Evolutionary conservation across 2,329 filamentous ascomycete species (phyloP).

Genomic region (Penicillium hesseltinei): DNA sequence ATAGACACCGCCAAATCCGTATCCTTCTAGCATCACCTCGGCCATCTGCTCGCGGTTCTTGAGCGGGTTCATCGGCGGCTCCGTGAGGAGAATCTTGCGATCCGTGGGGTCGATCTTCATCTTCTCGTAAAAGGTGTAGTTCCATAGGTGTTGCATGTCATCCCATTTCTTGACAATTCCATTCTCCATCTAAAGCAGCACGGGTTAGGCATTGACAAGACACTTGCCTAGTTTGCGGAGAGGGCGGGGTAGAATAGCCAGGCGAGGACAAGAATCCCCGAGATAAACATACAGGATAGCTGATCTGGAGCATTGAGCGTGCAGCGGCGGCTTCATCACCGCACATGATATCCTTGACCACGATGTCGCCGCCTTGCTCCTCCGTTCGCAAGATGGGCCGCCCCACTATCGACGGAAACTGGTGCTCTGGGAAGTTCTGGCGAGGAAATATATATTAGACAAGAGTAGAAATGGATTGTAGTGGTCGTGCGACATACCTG

Average conservation of each 20-base stretch:
- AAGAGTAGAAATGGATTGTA: not conserved
- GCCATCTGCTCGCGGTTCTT: constrained; percentile 98
- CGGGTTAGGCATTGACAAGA: constrained; percentile 20
- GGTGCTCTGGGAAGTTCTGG: constrained; percentile 97
- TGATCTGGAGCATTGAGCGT: constrained; percentile 96
- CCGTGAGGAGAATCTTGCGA: constrained; percentile 95
- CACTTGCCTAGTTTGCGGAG: constrained; percentile 23
- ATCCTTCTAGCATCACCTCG: constrained; percentile 98
- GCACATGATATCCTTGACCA: constrained; percentile 99
- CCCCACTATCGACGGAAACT: constrained; percentile 97
- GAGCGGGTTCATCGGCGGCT: constrained; percentile 96
- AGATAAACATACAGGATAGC: constrained; percentile 69
- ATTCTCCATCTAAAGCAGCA: constrained; percentile 78
- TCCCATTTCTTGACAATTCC: constrained; percentile 99
- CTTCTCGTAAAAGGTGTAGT: constrained; percentile 98
- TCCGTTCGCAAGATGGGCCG: constrained; percentile 96
- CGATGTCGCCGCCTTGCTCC: constrained; percentile 71
- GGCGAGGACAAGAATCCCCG: not conserved
- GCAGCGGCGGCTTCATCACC: constrained; percentile 96
- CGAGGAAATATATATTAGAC: constrained; percentile 9
- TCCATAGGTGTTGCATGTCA: constrained; percentile 99
- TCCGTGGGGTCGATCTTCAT: constrained; percentile 86
- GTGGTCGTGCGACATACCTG: constrained; percentile 54
- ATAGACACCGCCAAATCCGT: constrained; percentile 94
- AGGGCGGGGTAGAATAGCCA: constrained; percentile 17